Conservation (phyloP, 2,329 filamentous ascomycete species). For the Colletotrichum acutatum region DNA sequence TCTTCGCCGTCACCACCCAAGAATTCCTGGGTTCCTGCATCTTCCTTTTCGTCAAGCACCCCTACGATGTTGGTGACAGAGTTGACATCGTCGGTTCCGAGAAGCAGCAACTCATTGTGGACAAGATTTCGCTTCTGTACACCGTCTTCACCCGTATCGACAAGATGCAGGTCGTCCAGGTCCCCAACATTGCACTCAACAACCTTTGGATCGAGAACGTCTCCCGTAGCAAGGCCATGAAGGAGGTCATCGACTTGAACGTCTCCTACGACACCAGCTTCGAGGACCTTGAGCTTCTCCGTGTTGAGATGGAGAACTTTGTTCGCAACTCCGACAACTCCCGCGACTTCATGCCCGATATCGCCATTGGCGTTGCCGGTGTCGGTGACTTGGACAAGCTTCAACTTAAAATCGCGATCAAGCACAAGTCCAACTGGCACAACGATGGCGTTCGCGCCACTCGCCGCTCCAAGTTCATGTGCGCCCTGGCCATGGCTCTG, state of each 20-base stretch:
- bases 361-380: conserved; percentile 80
- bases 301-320: conserved; percentile 85
- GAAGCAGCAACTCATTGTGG: conserved; percentile 79
- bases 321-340: conserved; percentile 85
- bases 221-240: conserved; percentile 90
- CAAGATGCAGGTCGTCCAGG: conserved; percentile 80
- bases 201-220: conserved; percentile 96
- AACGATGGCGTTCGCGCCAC: conserved; percentile 85
- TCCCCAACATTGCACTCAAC: conserved; percentile 94
- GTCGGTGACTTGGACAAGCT: conserved; percentile 91
- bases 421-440: conserved; percentile 93
- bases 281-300: conserved; percentile 88
- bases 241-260: conserved; percentile 82
- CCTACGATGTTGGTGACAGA: conserved; percentile 94
- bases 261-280: conserved; percentile 89
- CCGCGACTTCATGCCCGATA: conserved; percentile 89
- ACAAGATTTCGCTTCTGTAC: conserved; percentile 94
- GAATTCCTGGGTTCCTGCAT: conserved; percentile 99
- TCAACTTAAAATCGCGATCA: conserved; percentile 82
- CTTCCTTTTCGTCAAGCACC: conserved; percentile 98
- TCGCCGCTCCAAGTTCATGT: conserved; percentile 96
- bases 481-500: conserved; percentile 85
- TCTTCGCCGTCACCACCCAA: conserved; percentile 91
- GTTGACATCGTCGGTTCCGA: conserved; percentile 77
- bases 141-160: conserved; percentile 85